A percentile compares a stretch with the other conserved stretches of the same genome.
Conservation (phyloP, 257 asterid species). For the Mentha longifolia region DNA sequence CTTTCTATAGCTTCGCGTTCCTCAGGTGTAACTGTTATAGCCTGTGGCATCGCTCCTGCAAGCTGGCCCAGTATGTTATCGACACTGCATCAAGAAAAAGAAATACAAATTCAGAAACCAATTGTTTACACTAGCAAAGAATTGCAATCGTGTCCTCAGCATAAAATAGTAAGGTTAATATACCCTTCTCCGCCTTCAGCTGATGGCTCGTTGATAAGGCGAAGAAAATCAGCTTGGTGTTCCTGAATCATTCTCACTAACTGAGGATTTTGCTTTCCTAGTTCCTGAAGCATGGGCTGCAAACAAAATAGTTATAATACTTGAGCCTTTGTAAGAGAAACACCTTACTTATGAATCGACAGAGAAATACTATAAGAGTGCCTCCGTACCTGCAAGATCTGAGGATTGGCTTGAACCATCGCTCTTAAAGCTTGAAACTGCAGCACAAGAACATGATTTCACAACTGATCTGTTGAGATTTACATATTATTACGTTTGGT, state of each 20-base stretch:
- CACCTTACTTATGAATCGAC: neutral
- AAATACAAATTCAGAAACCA: slow-evolving; percentile 1
- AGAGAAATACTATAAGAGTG: neutral
- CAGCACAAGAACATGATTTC: slow-evolving; percentile 14
- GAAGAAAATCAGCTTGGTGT: slow-evolving; percentile 86
- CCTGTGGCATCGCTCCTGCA: slow-evolving; percentile 67
- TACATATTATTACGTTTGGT: neutral
- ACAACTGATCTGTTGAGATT: neutral
- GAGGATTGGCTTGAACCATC: slow-evolving; percentile 91
- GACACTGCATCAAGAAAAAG: slow-evolving; percentile 25
- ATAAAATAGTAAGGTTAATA: neutral
- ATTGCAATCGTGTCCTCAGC: slow-evolving; percentile 1
- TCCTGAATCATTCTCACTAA: slow-evolving; percentile 77
- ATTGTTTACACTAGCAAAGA: neutral
- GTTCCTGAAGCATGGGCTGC: slow-evolving; percentile 94
- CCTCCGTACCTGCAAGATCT: slow-evolving; percentile 57
- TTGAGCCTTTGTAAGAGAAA: slow-evolving; percentile 13
- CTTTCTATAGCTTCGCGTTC: slow-evolving; percentile 79
- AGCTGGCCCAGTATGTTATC: slow-evolving; percentile 62
- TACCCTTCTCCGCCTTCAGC: slow-evolving; percentile 86
- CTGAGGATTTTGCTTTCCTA: slow-evolving; percentile 86
- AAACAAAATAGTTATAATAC: slow-evolving; percentile 33
- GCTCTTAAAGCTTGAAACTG: slow-evolving; percentile 86
- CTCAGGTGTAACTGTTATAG: slow-evolving; percentile 69
- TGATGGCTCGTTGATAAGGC: slow-evolving; percentile 76